These are phyloP conservation scores for Claviceps maximensis DNA, from an alignment of 2,329 filamentous ascomycete genomes.

Conservation along the genomic window DNA sequence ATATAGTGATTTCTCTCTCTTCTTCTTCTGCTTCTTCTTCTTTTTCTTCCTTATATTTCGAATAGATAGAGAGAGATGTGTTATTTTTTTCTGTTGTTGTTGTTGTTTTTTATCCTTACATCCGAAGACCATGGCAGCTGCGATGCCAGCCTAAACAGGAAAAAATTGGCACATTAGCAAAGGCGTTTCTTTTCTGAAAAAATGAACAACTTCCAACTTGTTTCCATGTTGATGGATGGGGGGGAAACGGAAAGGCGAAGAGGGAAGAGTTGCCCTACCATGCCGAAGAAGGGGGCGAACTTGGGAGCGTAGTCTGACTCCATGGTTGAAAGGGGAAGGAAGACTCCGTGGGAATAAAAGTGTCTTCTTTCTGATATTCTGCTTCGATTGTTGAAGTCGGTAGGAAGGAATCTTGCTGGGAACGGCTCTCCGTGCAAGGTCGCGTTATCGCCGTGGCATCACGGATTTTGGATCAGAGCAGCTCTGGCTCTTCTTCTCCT, in stretches of 20 bases:
- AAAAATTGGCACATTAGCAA: constrained; percentile 2
- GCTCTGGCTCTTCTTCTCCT: not conserved
- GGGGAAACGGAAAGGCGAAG: not conserved
- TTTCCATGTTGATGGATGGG: too few species aligned
- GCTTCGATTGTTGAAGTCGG: not conserved
- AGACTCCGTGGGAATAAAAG: not conserved
- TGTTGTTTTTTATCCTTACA: constrained; percentile 37
- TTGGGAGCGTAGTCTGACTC: constrained; percentile 55
- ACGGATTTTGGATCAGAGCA: not conserved
- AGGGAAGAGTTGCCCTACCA: constrained; percentile 48
- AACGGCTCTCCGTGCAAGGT: not conserved
- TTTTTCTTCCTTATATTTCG: not conserved
- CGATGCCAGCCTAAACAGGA: constrained; percentile 53
- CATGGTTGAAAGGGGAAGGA: constrained; percentile 27
- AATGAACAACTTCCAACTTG: not conserved
- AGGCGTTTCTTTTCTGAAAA: not conserved
- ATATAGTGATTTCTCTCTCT: too few species aligned
- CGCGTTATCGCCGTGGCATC: constrained; percentile 1
- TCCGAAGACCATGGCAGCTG: constrained; percentile 72
- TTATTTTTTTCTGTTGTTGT: not conserved
- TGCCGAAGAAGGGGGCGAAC: constrained; percentile 80
- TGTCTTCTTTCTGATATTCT: not conserved
- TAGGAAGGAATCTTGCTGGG: too few species aligned
- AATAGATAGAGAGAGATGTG: not conserved
- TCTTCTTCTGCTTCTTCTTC: not conserved